A percentile compares a stretch with the other conserved stretches of the same genome.
These are phyloP conservation scores for Coelastrella sp. DNA, from an alignment of 139 green algal genomes.

Conservation along the genomic window DNA sequence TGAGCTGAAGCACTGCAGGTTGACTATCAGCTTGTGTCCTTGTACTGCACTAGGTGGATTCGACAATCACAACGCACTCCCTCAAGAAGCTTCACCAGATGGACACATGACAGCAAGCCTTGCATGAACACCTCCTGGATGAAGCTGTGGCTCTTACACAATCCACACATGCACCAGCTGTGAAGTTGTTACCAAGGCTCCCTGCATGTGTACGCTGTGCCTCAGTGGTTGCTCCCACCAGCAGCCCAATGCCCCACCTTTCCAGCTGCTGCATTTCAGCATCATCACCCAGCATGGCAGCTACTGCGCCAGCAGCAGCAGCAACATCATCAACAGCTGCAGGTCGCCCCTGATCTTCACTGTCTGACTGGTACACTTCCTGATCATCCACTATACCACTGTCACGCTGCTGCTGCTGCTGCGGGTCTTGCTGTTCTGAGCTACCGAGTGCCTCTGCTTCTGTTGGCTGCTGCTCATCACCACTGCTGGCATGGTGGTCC, in stretches of 20 bases:
- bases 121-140: too few relatives aligned
- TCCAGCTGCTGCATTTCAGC: constrained; percentile 68
- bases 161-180: too few relatives aligned
- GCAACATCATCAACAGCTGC: not conserved
- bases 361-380: not conserved
- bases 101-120: too few relatives aligned
- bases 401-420: not conserved
- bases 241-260: not conserved
- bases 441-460: not conserved
- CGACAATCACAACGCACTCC: too few relatives aligned
- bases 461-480: constrained; percentile 7
- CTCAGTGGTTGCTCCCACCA: constrained; percentile 38
- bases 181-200: too few relatives aligned
- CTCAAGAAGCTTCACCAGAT: too few relatives aligned
- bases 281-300: constrained; percentile 24
- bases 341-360: not conserved
- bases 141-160: too few relatives aligned
- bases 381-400: not conserved
- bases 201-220: too few relatives aligned
- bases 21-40: too few relatives aligned
- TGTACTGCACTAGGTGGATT: too few relatives aligned
- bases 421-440: not conserved
- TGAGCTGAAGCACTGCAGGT: too few relatives aligned
- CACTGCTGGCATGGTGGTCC: not conserved
- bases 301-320: not conserved